Conservation (phyloP, 2,329 filamentous ascomycete genomes). For the Keithomyces neogunnii region DNA sequence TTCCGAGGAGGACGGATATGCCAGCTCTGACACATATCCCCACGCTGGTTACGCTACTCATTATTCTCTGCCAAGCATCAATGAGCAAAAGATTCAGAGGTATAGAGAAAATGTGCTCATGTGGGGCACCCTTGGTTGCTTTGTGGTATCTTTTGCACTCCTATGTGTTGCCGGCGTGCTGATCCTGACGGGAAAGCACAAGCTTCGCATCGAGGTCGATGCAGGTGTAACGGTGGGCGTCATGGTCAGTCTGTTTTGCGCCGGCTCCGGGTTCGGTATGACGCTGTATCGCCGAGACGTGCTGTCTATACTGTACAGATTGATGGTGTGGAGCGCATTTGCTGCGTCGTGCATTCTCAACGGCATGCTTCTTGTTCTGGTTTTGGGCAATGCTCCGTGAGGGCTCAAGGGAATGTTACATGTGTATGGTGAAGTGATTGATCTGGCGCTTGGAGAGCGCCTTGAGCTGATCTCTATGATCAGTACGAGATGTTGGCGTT, state of each 20-base stretch:
- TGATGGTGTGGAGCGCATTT: slow-evolving; percentile 30
- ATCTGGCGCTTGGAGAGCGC: neutral
- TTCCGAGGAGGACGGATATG: slow-evolving; percentile 40
- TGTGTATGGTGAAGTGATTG: neutral
- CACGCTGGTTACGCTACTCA: slow-evolving; percentile 43
- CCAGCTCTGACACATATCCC: slow-evolving; percentile 43
- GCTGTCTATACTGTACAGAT: slow-evolving; percentile 32
- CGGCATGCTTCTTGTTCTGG: slow-evolving; percentile 33
- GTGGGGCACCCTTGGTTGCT: slow-evolving; percentile 43
- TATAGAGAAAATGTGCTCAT: slow-evolving; percentile 49
- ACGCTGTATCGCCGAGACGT: slow-evolving; percentile 43
- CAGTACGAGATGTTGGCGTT: neutral
- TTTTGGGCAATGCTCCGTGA: slow-evolving; percentile 30
- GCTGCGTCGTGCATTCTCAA: slow-evolving; percentile 31
- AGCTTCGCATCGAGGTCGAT: slow-evolving; percentile 63
- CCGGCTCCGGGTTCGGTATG: slow-evolving; percentile 51
- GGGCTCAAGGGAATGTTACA: neutral
- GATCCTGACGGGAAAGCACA: slow-evolving; percentile 59
- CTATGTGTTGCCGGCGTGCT: slow-evolving; percentile 57
- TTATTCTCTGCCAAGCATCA: slow-evolving; percentile 44
- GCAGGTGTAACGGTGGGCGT: slow-evolving; percentile 63
- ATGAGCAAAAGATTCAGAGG: slow-evolving; percentile 38
- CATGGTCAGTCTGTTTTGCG: slow-evolving; percentile 56
- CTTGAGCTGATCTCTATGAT: neutral
- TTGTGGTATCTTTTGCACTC: slow-evolving; percentile 53